Conservation (phyloP, 768 basidiomycete species). For the Galerina sulciceps region DNA sequence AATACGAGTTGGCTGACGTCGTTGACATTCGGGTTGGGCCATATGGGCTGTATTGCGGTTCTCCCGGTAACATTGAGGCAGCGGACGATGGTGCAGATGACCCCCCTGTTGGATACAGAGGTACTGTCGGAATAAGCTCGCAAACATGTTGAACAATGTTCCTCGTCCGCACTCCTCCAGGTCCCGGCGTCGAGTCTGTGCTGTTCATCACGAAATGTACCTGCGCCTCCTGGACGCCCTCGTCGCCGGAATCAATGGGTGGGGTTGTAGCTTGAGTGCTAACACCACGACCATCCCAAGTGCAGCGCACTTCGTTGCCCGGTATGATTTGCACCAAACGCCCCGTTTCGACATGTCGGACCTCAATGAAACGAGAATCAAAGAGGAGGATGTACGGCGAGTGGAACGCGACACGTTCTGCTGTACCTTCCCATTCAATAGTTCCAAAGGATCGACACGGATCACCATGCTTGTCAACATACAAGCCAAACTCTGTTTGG, state of each 20-base stretch:
- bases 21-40: neutral
- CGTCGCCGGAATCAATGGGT: constrained; percentile 62
- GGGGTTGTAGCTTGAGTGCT: constrained; percentile 62
- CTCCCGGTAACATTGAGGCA: neutral
- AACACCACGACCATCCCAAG: constrained; percentile 84
- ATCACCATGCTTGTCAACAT: constrained; percentile 92
- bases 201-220: constrained; percentile 89
- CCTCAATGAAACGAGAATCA: constrained; percentile 90
- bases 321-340: constrained; percentile 85
- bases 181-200: constrained; percentile 45
- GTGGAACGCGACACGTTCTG: constrained; percentile 90
- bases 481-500: constrained; percentile 84
- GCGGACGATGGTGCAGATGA: constrained; percentile 18
- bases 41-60: neutral
- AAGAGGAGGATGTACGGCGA: constrained; percentile 90
- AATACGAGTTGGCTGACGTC: constrained; percentile 17
- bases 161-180: constrained; percentile 41
- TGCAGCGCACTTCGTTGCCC: constrained; percentile 82
- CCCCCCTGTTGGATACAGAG: constrained; percentile 47
- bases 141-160: constrained; percentile 75
- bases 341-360: constrained; percentile 84
- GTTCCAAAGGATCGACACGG: constrained; percentile 75
- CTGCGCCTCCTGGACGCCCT: constrained; percentile 72
- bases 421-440: constrained; percentile 95
- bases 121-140: constrained; percentile 78